Evolutionary conservation across 1,284 basidiomycete species (phyloP).

Genomic region (Malassezia restricta): DNA sequence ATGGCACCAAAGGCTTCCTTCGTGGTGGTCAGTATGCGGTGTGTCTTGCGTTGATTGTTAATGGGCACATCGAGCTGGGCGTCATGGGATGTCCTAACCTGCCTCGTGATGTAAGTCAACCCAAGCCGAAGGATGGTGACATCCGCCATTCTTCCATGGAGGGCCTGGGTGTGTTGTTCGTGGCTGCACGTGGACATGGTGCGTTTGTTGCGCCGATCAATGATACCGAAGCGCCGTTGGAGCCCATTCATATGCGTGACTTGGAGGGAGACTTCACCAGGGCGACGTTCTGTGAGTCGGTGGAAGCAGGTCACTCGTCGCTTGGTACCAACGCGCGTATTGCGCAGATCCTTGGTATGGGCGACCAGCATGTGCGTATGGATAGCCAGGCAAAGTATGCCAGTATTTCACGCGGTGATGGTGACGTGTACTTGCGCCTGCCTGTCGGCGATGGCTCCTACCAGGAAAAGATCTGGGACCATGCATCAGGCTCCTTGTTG

Average conservation of each 20-base stretch:
- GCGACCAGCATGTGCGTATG: constrained; percentile 61
- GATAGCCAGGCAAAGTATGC: constrained; percentile 96
- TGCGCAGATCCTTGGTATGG: constrained; percentile 59
- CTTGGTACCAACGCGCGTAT: constrained; percentile 68
- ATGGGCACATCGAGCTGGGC: constrained; percentile 61
- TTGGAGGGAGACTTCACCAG: constrained; percentile 45
- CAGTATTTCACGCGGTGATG: constrained; percentile 73
- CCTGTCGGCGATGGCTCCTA: constrained; percentile 68
- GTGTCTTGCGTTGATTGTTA: constrained; percentile 77
- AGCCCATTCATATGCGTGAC: constrained; percentile 36
- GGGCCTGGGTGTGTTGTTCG: constrained; percentile 39
- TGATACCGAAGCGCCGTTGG: constrained; percentile 16
- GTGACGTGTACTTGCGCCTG: constrained; percentile 77
- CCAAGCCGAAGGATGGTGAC: constrained; percentile 40
- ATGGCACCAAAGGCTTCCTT: constrained; percentile 88
- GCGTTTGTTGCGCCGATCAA: constrained; percentile 30
- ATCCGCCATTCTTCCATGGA: constrained; percentile 22
- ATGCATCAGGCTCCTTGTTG: constrained; percentile 73
- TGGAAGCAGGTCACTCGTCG: constrained; percentile 82
- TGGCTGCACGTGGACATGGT: constrained; percentile 36
- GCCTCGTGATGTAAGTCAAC: constrained; percentile 48
- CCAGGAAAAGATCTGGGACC: constrained; percentile 89
- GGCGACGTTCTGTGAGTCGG: constrained; percentile 74
- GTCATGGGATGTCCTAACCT: constrained; percentile 94
- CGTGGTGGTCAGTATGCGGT: constrained; percentile 94